phyloP scores from a whole-genome alignment of 148 eudicot species.

The Camellia granthamiana region DNA sequence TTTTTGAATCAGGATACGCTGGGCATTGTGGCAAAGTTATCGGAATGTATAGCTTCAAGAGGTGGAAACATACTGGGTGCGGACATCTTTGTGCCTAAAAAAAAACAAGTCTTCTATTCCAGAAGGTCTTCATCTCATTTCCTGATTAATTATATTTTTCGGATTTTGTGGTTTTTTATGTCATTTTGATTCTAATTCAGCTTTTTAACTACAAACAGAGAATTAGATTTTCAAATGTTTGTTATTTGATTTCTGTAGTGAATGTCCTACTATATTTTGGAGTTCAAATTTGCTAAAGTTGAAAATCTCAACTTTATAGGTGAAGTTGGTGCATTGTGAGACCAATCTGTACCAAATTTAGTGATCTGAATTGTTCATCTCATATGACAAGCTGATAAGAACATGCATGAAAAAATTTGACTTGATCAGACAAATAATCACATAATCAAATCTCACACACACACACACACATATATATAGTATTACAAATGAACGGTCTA shows the following conservation, averaged over 20 bases:
- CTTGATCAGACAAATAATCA: no score
- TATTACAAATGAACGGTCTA: no score
- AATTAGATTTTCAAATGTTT: not conserved
- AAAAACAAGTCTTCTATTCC: constrained; percentile 75
- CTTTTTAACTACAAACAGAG: not conserved
- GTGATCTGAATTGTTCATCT: no score
- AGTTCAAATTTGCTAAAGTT: no score
- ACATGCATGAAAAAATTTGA: no score
- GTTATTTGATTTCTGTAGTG: not conserved
- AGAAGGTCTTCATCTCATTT: constrained; percentile 53
- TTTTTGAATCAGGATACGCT: constrained; percentile 55
- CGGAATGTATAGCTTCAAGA: constrained; percentile 74
- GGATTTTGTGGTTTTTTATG: not conserved
- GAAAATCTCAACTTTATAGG: no score
- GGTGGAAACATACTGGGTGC: constrained; percentile 87
- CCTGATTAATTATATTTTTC: not conserved
- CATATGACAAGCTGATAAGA: no score
- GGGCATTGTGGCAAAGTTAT: constrained; percentile 84
- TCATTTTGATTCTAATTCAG: not conserved
- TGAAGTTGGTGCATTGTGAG: no score
- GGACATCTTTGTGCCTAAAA: constrained; percentile 83
- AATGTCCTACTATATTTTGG: no score
- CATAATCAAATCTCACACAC: no score
- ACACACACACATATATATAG: no score
- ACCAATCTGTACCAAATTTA: no score